Base-by-base conservation (phyloP, 768 basidiomycete genomes). In the Amanita jacksonii region DNA sequence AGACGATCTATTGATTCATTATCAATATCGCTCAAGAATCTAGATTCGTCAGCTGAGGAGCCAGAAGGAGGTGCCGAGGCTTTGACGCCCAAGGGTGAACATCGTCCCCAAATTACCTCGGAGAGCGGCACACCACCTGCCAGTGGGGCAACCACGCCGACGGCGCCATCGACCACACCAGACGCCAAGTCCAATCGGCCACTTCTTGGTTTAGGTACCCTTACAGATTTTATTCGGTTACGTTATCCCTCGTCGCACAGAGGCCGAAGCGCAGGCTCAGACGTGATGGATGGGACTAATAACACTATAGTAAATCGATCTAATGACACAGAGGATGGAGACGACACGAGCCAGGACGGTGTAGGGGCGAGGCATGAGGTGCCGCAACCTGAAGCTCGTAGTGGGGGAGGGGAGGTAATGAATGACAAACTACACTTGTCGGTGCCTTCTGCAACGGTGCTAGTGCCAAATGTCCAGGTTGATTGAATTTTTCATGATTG, bases 121-220 rank as follows among this genome's bases (percentile, higher is more conserved):
- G 72, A 68, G 32, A 50, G 51, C 24, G 53, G 54, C 12, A 70
- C 72, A 0, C 72, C 75, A 19, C 65, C 74, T 15, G 61, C 62
- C 1, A 79, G 79, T 55, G 77, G 81, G 2, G 56, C 70, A 12
- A 73, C 69, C 2, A 82, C 81, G 8, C 81, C 81, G 3, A 80
- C 69, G 9, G 60, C 61, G 34, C 51, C 62, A 30, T 54, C 60
- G 10, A 55, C 27, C 13, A 13, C 20, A 6, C 10, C 49, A n/a
- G 68, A 68, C 19, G 62, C 53, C 38, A 70, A 57, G 57, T 70
- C 61, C 52, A 55, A 59, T 27, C 67, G 66, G 37, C 63, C 68
- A 27, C 77, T 79, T 64, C 72, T 79, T 52, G 76, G 69, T 50
- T 70, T 83, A 50, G 70, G 74, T 38, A 76, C 81, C 4, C 69